Conservation (phyloP, 192 early-diverging fungal genomes). For the Entomortierella chlamydospora region DNA sequence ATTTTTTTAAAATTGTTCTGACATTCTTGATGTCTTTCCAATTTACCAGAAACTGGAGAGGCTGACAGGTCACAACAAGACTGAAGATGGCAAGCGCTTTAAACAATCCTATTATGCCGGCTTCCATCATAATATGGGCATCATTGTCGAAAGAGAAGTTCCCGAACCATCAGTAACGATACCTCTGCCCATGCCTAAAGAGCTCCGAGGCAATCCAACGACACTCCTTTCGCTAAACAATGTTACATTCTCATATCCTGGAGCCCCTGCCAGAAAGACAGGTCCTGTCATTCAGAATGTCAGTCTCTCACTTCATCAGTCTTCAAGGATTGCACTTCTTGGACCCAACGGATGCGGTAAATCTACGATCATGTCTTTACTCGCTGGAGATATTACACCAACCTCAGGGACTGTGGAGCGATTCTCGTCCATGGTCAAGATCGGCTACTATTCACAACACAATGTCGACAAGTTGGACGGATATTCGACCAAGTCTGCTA, state of each 20-base stretch:
- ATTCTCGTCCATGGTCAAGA: slow-evolving; percentile 68
- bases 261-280: slow-evolving; percentile 55
- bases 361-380: slow-evolving; percentile 83
- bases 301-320: slow-evolving; percentile 75
- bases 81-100: slow-evolving; percentile 75
- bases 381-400: slow-evolving; percentile 72
- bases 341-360: slow-evolving; percentile 89
- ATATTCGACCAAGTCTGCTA: slow-evolving; percentile 38
- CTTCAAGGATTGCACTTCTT: slow-evolving; percentile 77
- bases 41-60: slow-evolving; percentile 71
- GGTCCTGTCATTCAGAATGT: slow-evolving; percentile 70
- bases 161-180: slow-evolving; percentile 59
- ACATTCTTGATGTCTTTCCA: too few relatives aligned
- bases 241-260: slow-evolving; percentile 74
- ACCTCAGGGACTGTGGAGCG: slow-evolving; percentile 71
- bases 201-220: slow-evolving; percentile 71
- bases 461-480: slow-evolving; percentile 77
- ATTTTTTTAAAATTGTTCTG: too few relatives aligned
- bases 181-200: slow-evolving; percentile 70
- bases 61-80: slow-evolving; percentile 70
- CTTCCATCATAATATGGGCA: slow-evolving; percentile 56
- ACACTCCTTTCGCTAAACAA: slow-evolving; percentile 75
- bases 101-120: slow-evolving; percentile 72
- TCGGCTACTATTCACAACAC: slow-evolving; percentile 91
- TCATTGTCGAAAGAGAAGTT: slow-evolving; percentile 25